Evolutionary conservation across 2,329 filamentous ascomycete species (phyloP).

Genomic region (Magnaporthales sp.): DNA sequence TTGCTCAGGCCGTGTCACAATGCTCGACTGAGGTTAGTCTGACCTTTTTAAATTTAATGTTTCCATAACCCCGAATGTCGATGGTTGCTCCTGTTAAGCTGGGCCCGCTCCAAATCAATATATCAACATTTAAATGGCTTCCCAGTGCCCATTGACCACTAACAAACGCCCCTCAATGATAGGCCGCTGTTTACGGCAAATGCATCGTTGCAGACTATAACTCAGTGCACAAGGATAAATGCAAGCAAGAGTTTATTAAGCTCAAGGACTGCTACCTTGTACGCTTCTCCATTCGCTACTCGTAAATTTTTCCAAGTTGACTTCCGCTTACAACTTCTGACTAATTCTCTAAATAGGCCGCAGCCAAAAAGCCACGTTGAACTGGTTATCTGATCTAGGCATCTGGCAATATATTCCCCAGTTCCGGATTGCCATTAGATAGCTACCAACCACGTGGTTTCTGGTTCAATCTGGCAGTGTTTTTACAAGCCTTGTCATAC

Average conservation of each 20-base stretch:
- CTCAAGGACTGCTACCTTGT: constrained; percentile 87
- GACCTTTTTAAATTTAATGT: background rate
- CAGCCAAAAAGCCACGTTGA: constrained; percentile 12
- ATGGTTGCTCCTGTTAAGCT: background rate
- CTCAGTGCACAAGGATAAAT: constrained; percentile 84
- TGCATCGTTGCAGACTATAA: constrained; percentile 89
- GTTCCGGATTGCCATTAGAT: constrained; percentile 8
- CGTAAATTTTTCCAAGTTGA: background rate
- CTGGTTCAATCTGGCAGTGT: background rate
- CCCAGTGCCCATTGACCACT: background rate
- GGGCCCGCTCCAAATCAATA: background rate
- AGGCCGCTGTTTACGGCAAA: constrained; percentile 84
- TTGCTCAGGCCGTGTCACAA: constrained; percentile 44
- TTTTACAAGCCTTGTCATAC: background rate
- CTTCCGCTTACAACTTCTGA: background rate
- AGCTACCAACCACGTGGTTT: constrained; percentile 6
- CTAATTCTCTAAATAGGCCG: constrained; percentile 9
- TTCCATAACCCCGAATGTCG: background rate
- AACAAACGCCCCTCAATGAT: background rate
- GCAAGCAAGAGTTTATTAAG: constrained; percentile 71
- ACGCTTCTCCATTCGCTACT: constrained; percentile 20
- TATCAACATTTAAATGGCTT: background rate
- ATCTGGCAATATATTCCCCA: background rate
- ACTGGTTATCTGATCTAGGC: background rate
- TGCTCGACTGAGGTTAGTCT: constrained; percentile 44